Evolutionary conservation across 495 filamentous ascomycete species (phyloP).

Genomic region (Xylaria scruposa): DNA sequence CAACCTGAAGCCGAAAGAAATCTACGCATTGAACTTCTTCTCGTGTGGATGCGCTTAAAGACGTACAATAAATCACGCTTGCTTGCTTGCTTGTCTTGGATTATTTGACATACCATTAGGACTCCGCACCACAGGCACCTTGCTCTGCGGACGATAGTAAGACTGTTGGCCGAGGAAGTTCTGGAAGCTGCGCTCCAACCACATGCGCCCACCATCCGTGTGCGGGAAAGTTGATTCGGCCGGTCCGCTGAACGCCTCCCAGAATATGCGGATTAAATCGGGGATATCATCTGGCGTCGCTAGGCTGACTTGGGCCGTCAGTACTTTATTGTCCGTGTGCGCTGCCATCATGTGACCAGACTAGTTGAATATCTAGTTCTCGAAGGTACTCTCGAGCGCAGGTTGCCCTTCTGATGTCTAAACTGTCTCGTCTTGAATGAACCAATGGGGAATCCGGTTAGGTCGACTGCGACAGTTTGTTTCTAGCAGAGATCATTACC

Average conservation of each 20-base stretch:
- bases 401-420: not conserved
- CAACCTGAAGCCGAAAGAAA: not conserved
- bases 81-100: constrained; percentile 1
- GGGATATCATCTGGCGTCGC: constrained; percentile 38
- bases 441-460: not conserved
- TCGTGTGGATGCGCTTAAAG: not conserved
- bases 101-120: constrained; percentile 30
- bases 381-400: not conserved
- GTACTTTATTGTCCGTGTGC: not conserved
- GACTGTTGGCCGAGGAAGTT: constrained; percentile 40
- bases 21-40: not conserved
- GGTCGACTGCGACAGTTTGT: not conserved
- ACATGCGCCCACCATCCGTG: constrained; percentile 36
- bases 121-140: constrained; percentile 37
- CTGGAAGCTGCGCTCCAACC: constrained; percentile 40
- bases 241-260: constrained; percentile 40
- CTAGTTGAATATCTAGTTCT: not conserved
- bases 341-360: not conserved
- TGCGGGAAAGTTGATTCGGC: constrained; percentile 38
- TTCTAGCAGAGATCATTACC: not conserved
- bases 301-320: constrained; percentile 48
- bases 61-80: not conserved
- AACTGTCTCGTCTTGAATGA: not conserved
- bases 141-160: constrained; percentile 35
- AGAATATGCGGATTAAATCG: constrained; percentile 39